These are phyloP conservation scores for Kodamaea jinghongensis DNA, from an alignment of 805 yeast species.

Conservation along the genomic window DNA sequence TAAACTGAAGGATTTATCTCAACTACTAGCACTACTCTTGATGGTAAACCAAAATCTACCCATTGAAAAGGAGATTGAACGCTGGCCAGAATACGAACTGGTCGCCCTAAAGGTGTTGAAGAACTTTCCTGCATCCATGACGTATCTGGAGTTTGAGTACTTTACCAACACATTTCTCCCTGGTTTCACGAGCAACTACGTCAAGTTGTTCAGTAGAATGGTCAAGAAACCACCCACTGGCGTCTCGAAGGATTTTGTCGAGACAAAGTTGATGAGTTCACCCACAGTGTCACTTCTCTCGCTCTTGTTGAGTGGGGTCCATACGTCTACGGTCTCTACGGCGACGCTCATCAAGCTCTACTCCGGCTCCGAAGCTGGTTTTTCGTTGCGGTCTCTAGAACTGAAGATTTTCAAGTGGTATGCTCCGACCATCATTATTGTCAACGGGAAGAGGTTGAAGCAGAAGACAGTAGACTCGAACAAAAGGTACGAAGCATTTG, in stretches of 20 bases:
- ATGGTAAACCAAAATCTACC: constrained; percentile 31
- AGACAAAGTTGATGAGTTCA: constrained; percentile 40
- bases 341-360: constrained; percentile 60
- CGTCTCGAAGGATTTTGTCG: constrained; percentile 17
- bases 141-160: constrained; percentile 16
- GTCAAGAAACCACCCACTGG: constrained; percentile 5
- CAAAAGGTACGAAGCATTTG: constrained; percentile 51
- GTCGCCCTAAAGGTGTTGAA: constrained; percentile 47
- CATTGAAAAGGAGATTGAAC: constrained; percentile 10
- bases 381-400: constrained; percentile 84
- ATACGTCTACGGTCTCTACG: constrained; percentile 35
- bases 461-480: constrained; percentile 33
- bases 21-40: constrained; percentile 49
- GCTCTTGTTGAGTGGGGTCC: constrained; percentile 22
- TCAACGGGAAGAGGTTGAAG: constrained; percentile 60
- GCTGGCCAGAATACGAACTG: constrained; percentile 44
- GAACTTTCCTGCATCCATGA: constrained; percentile 42
- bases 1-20: constrained; percentile 39
- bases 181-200: constrained; percentile 16
- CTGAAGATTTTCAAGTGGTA: constrained; percentile 84
- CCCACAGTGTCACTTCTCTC: constrained; percentile 40
- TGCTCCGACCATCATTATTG: constrained; percentile 73
- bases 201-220: constrained; percentile 30
- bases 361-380: constrained; percentile 74
- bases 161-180: constrained; percentile 3